Percentiles rank a stretch among this genome's conserved stretches.
Evolutionary conservation across 257 asterid species (phyloP).

Genomic region (Cinchona pubescens): DNA sequence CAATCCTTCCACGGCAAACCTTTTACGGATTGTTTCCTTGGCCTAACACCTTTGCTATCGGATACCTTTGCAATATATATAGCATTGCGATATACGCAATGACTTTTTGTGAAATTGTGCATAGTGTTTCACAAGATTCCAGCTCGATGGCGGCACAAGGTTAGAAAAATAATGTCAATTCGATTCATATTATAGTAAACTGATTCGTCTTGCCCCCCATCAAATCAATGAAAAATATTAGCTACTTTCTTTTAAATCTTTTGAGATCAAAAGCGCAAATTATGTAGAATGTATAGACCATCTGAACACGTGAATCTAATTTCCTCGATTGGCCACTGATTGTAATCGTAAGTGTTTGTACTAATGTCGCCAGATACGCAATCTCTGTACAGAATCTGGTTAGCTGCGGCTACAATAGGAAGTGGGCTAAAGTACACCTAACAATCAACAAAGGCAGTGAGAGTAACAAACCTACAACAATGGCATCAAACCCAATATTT

Average conservation of each 20-base stretch:
- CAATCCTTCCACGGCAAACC: no score
- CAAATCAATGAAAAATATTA: neutral
- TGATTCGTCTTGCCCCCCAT: neutral
- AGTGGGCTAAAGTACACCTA: slow-evolving; percentile 27
- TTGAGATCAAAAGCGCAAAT: neutral
- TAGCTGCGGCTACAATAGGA: slow-evolving; percentile 22
- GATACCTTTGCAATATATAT: no score
- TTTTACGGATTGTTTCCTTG: no score
- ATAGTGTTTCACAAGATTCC: no score
- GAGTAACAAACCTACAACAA: neutral
- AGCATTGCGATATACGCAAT: no score
- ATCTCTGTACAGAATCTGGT: slow-evolving; percentile 49
- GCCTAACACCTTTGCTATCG: no score
- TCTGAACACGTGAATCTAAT: neutral
- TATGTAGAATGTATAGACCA: neutral
- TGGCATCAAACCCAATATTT: neutral
- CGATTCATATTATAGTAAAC: neutral
- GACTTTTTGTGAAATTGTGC: no score
- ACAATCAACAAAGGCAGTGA: slow-evolving; percentile 7
- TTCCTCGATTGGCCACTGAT: neutral
- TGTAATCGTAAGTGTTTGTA: slow-evolving; percentile 5
- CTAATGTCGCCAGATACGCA: slow-evolving; percentile 24
- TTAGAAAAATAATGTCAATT: neutral
- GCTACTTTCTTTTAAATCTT: neutral
- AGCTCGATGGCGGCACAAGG: no score